Percentiles rank a stretch among this genome's conserved stretches.
Conservation (phyloP, 345 rosid species). For the Clausena lansium region DNA sequence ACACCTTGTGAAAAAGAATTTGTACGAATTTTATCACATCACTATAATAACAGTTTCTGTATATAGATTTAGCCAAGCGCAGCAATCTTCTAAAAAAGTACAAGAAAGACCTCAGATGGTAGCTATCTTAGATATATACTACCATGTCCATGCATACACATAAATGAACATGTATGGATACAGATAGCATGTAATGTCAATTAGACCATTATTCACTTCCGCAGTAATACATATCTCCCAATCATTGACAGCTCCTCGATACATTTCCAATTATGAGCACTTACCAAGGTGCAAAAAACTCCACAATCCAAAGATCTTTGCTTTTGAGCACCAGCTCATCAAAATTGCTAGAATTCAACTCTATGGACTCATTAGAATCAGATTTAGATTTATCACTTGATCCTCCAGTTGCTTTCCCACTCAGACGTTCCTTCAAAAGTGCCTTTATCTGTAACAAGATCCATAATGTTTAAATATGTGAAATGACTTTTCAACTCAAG, state of each 20-base stretch:
- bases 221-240: background rate
- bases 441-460: constrained; percentile 56
- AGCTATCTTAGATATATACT: background rate
- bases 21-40: constrained; percentile 10
- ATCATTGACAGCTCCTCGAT: background rate
- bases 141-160: background rate
- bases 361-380: constrained; percentile 63
- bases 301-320: constrained; percentile 93
- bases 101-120: background rate
- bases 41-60: background rate
- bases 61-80: background rate
- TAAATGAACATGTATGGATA: background rate
- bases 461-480: constrained; percentile 6
- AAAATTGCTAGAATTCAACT: constrained; percentile 74
- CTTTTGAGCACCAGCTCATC: constrained; percentile 85
- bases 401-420: constrained; percentile 73
- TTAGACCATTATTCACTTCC: background rate
- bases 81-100: background rate
- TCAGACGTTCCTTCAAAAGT: constrained; percentile 76
- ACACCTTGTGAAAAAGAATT: constrained; percentile 54
- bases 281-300: constrained; percentile 97
- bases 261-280: constrained; percentile 4
- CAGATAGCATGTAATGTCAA: background rate
- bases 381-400: constrained; percentile 90
- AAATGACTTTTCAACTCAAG: background rate